Evolutionary conservation across 129 eudicot genomes (phyloP).

Genomic region (Lonicera japonica): DNA sequence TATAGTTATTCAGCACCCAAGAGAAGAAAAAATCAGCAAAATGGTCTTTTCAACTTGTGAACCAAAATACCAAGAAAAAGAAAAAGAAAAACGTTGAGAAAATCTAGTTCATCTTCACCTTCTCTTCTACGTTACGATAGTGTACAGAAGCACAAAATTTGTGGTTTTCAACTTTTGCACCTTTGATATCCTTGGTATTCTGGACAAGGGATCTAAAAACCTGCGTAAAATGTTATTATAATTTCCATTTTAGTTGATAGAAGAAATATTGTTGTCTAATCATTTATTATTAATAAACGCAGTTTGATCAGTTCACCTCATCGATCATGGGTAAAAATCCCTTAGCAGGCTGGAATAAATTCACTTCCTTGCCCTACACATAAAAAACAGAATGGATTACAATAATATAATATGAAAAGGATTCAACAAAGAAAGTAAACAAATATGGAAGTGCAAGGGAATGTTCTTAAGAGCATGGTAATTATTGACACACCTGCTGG

Average conservation of each 20-base stretch:
- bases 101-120: slow-evolving; percentile 42
- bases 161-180: slow-evolving; percentile 86
- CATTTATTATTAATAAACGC: not conserved
- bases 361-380: slow-evolving; percentile 66
- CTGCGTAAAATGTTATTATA: slow-evolving; percentile 16
- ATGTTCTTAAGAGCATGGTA: not conserved
- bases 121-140: slow-evolving; percentile 94
- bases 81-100: not conserved
- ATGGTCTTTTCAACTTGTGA: not conserved
- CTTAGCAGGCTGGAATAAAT: slow-evolving; percentile 85
- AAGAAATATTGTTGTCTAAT: slow-evolving; percentile 4
- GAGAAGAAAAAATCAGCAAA: not conserved
- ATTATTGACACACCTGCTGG: slow-evolving; percentile 40
- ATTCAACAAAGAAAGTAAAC: not conserved
- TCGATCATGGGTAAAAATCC: slow-evolving; percentile 82
- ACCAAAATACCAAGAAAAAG: not conserved
- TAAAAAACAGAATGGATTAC: not conserved
- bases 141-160: slow-evolving; percentile 94
- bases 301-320: slow-evolving; percentile 39
- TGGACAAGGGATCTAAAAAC: slow-evolving; percentile 84
- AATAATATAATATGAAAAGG: not conserved
- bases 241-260: not conserved
- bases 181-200: slow-evolving; percentile 60
- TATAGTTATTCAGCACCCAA: slow-evolving; percentile 12
- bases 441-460: not conserved